phyloP scores from a whole-genome alignment of 1,139 yeast genomes.

The Suhomyces yuchorum region DNA sequence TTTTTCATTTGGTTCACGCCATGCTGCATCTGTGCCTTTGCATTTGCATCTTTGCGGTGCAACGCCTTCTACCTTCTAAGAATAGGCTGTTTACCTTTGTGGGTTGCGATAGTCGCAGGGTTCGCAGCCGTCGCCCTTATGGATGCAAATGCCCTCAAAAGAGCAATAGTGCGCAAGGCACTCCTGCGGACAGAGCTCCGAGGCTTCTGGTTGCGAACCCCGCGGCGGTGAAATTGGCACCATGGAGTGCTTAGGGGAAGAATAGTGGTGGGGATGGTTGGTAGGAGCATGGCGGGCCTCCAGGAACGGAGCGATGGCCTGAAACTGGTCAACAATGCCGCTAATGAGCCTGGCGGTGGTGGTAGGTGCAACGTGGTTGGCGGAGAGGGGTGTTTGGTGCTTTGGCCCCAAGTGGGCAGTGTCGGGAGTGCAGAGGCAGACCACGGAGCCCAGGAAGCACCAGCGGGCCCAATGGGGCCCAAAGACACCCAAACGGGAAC shows the following conservation, averaged over 20 bases:
- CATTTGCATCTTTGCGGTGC: background rate
- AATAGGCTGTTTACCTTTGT: slow-evolving; percentile 11
- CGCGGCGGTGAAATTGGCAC: background rate
- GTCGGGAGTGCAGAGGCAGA: background rate
- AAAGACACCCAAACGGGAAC: too few species aligned
- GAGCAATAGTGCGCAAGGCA: slow-evolving; percentile 1
- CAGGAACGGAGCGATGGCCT: background rate
- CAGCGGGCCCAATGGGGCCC: too few species aligned
- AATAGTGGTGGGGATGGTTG: background rate
- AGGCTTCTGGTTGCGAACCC: slow-evolving; percentile 1
- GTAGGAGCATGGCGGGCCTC: background rate
- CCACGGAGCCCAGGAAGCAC: too few species aligned
- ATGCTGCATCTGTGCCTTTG: slow-evolving; percentile 1
- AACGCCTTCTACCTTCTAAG: slow-evolving; percentile 6
- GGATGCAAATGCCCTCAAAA: slow-evolving; percentile 2
- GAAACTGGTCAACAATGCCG: background rate
- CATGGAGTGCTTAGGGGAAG: background rate
- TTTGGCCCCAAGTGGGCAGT: background rate
- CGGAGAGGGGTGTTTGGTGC: background rate
- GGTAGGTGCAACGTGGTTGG: background rate
- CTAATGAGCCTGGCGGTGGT: background rate
- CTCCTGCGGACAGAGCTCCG: background rate
- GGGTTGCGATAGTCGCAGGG: slow-evolving; percentile 4
- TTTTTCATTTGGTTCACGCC: slow-evolving; percentile 7
- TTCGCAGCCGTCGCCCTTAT: slow-evolving; percentile 3